These are phyloP conservation scores for Globisporangium spinosum DNA, from an alignment of 352 stramenopile genomes.

Conservation along the genomic window DNA sequence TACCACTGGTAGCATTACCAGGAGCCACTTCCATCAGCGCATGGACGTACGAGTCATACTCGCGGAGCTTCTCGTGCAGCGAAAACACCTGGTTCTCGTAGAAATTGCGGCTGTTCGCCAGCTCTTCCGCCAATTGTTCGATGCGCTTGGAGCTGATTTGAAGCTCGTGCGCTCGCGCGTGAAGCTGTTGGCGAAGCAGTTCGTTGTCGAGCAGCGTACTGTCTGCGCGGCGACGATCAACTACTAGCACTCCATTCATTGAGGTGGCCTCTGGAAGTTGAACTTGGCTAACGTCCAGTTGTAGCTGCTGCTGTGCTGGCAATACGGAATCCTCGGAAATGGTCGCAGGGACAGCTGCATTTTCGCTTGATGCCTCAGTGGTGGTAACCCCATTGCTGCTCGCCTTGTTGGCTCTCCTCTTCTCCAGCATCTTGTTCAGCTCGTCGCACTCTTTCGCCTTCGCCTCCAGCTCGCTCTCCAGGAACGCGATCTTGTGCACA, in stretches of 20 bases:
- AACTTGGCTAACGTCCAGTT: background rate
- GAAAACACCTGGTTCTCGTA: conserved; percentile 47
- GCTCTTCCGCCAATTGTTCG: conserved; percentile 39
- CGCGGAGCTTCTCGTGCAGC: conserved; percentile 43
- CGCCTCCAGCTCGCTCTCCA: conserved; percentile 45
- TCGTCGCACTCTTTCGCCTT: conserved; percentile 51
- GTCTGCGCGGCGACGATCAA: conserved; percentile 9
- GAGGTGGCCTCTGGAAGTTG: background rate
- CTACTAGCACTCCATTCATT: background rate
- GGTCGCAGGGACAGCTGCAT: background rate
- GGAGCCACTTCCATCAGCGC: conserved; percentile 34
- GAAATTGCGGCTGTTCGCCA: conserved; percentile 47
- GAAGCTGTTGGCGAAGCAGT: conserved; percentile 51
- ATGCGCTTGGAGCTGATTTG: conserved; percentile 40
- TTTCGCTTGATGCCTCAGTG: background rate
- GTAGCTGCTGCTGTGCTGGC: background rate
- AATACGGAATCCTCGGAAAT: conserved; percentile 15
- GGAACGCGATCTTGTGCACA: conserved; percentile 41
- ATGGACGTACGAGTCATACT: conserved; percentile 46
- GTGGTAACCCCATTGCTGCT: background rate
- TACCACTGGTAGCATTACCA: background rate
- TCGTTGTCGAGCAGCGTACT: conserved; percentile 41
- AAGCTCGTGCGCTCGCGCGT: conserved; percentile 43
- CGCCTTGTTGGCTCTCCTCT: conserved; percentile 10
- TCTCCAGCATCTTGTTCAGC: conserved; percentile 35